Base-by-base conservation (phyloP, 1,284 basidiomycete genomes). In the Microbotryum intermedium region DNA sequence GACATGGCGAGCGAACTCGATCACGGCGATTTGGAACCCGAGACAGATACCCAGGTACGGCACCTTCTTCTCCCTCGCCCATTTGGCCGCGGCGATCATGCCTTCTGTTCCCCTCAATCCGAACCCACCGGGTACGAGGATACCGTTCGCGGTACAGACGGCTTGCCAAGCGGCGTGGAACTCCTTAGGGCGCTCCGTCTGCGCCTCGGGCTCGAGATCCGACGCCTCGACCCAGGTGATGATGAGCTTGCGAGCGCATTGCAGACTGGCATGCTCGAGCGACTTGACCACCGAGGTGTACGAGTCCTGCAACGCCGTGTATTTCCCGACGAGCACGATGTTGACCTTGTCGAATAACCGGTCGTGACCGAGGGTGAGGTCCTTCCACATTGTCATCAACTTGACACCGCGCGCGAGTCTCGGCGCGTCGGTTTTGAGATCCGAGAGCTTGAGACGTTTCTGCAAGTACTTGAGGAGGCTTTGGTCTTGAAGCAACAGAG, bases 201-300 rank as follows among this genome's bases (percentile, higher is more conserved):
- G 87, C 23, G 83, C 85, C 58, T 84, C 82, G 2, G 86, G 79
- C 74, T 98, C 92, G 6, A 98, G 81, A 73, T 97, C 84, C 2
- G 89, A 88, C n/a, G 94, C 91, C 73, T 97, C 92, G 44, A 97
- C 91, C 93, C 94, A 97, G 71, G 89, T 82, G 29, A 95, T 79
- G 58, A 80, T 80, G 47, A 97, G 81, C 73, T 89, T 93, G 62
- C 90, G 80, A 62, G 85, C 86, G 65, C 93, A 88, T 53, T 90
- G 83, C 78, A 98, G 89, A 0, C 92, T 89, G 6, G 94, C 91
- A 76, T 99, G 94, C 76, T 99, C 94, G 47, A 99, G 81, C 28
- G 95, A 84, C 79, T 99, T 99, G 73, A 87, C 87, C 56, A 99
- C 95, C 43, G 88, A 92, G 89, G 97, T 97, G 77, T 99, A 99